A percentile compares a stretch with the other conserved stretches of the same genome.
phyloP scores from a whole-genome alignment of 257 asterid species.

The Gentiana dahurica region DNA sequence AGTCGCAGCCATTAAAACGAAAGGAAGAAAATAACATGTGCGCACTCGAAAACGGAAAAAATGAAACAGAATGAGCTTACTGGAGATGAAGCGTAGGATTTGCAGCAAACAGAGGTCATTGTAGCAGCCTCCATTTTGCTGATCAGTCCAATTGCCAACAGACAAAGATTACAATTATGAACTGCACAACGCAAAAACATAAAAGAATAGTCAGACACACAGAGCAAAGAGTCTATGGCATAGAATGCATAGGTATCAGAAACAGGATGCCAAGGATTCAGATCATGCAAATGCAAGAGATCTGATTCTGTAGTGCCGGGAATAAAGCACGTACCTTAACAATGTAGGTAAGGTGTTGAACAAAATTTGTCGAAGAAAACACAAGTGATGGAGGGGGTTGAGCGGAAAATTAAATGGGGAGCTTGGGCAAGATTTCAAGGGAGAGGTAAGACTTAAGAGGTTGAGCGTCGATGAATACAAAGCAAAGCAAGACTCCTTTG shows the following conservation, averaged over 20 bases:
- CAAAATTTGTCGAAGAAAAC: conserved; percentile 1
- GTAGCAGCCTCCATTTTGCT: conserved; percentile 22
- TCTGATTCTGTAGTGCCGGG: not conserved
- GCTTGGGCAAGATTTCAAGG: conserved; percentile 15
- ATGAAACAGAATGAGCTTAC: conserved; percentile 7
- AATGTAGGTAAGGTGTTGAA: conserved; percentile 2
- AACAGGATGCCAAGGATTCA: not conserved
- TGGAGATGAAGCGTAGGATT: conserved; percentile 19
- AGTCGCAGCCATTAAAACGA: not conserved
- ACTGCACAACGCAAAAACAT: not conserved
- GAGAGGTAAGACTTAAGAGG: not conserved
- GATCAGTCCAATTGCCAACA: conserved; percentile 7
- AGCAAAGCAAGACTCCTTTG: not conserved
- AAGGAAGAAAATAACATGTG: not conserved
- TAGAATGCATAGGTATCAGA: not conserved
- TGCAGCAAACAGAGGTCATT: conserved; percentile 20
- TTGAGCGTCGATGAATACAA: conserved; percentile 26
- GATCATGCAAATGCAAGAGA: too few species aligned
- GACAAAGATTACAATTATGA: not conserved
- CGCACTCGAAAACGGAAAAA: not conserved
- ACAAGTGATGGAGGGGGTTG: not conserved
- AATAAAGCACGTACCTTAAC: conserved; percentile 1
- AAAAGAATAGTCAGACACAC: conserved; percentile 1
- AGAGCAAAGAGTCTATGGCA: not conserved
- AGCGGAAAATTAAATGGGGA: not conserved